phyloP scores from a whole-genome alignment of 495 filamentous ascomycete species.

The Aspergillus nidulans region DNA sequence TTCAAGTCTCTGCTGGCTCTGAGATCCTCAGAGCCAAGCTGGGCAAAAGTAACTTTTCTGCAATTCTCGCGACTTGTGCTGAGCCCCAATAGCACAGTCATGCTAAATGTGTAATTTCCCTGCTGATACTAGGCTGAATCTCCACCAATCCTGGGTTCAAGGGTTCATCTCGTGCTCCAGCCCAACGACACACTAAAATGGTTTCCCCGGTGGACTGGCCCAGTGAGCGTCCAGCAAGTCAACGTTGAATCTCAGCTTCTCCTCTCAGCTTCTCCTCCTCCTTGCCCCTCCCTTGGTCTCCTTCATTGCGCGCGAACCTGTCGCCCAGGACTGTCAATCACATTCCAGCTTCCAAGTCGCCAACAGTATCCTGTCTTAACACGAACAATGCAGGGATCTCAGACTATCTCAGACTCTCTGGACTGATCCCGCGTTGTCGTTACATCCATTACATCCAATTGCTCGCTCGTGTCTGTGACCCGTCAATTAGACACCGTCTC shows the following conservation, averaged over 20 bases:
- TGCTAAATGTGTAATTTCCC: slow-evolving; percentile 1
- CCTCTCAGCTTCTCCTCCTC: background rate
- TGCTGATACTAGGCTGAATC: slow-evolving; percentile 2
- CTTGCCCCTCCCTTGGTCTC: background rate
- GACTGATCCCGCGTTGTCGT: background rate
- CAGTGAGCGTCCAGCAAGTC: background rate
- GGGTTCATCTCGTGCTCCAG: slow-evolving; percentile 6
- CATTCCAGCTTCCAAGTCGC: background rate
- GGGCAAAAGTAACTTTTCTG: background rate
- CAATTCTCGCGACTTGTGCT: background rate
- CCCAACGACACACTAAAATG: slow-evolving; percentile 4
- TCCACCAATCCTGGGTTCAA: slow-evolving; percentile 2
- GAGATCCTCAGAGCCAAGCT: background rate
- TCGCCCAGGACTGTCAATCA: background rate
- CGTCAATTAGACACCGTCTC: background rate
- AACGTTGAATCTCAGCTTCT: background rate
- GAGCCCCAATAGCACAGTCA: no score
- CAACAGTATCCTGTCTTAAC: background rate
- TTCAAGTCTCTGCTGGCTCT: background rate
- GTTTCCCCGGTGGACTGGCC: background rate
- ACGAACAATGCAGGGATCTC: slow-evolving; percentile 2
- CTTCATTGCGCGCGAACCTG: background rate
- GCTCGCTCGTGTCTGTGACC: background rate
- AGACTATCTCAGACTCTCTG: background rate
- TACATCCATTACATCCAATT: background rate